Evolutionary conservation across 805 yeast genomes (phyloP).

Genomic region (Brettanomyces nanus): DNA sequence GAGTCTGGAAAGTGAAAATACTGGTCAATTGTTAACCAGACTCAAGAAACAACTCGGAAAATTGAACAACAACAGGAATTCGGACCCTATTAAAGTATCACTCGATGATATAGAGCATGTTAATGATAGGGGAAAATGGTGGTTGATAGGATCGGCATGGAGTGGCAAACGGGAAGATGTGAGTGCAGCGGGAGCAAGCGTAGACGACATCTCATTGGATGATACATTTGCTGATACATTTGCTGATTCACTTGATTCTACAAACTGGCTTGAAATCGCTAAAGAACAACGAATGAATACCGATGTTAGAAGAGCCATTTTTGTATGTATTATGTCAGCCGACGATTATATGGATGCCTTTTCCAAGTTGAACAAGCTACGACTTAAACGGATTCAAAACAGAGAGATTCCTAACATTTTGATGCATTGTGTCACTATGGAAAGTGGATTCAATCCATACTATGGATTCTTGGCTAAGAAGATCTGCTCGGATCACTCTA

Average conservation of each 20-base stretch:
- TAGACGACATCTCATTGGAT: conserved; percentile 29
- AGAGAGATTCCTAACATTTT: conserved; percentile 81
- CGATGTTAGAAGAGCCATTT: conserved; percentile 87
- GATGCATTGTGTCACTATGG: conserved; percentile 79
- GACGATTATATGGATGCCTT: conserved; percentile 86
- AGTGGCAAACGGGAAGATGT: conserved; percentile 41
- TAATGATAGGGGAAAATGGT: conserved; percentile 90
- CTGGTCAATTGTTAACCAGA: conserved; percentile 44
- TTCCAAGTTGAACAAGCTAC: conserved; percentile 70
- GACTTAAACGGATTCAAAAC: conserved; percentile 70
- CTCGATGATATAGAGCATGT: conserved; percentile 73
- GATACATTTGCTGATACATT: conserved; percentile 46
- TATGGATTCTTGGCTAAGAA: conserved; percentile 75
- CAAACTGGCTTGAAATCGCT: conserved; percentile 73
- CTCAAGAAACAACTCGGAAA: conserved; percentile 58
- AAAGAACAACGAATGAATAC: conserved; percentile 88
- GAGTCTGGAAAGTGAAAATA: conserved; percentile 39
- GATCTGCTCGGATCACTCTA: conserved; percentile 63
- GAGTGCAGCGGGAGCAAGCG: conserved; percentile 9
- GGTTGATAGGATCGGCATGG: conserved; percentile 99
- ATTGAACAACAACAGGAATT: conserved; percentile 34
- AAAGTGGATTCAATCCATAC: conserved; percentile 81
- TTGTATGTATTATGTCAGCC: conserved; percentile 91
- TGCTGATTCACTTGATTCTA: conserved; percentile 39
- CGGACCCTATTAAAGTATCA: conserved; percentile 79